phyloP scores from a whole-genome alignment of 192 early-diverging fungal species.

The Linnemannia schmuckeri region DNA sequence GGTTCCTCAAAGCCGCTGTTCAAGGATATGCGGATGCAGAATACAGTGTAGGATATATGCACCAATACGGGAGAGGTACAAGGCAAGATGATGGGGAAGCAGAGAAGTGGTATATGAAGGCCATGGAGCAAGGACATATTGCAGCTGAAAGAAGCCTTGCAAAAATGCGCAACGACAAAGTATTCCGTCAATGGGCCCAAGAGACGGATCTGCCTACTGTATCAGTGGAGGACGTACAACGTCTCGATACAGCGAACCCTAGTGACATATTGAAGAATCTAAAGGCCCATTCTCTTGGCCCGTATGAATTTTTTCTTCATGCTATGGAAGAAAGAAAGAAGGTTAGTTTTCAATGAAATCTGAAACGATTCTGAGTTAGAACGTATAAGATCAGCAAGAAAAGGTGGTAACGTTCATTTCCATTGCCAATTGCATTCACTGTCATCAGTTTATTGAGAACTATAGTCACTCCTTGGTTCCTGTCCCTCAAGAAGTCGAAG shows the following conservation, averaged over 20 bases:
- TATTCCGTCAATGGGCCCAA: neutral
- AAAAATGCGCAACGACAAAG: neutral
- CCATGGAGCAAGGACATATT: constrained; percentile 11
- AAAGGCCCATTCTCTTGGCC: neutral
- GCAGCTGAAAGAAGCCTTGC: constrained; percentile 2
- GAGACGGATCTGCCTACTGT: neutral
- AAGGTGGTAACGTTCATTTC: neutral
- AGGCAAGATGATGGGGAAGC: neutral
- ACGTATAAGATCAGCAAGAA: neutral
- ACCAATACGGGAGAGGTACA: constrained; percentile 8
- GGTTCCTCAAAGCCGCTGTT: constrained; percentile 13
- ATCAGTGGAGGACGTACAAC: neutral
- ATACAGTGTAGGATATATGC: neutral
- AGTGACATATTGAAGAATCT: neutral
- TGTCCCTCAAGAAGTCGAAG: neutral
- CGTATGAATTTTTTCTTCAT: neutral
- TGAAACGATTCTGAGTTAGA: neutral
- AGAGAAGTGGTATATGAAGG: neutral
- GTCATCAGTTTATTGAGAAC: neutral
- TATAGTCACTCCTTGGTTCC: neutral
- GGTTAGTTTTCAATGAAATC: neutral
- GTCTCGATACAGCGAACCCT: neutral
- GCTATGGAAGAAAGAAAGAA: neutral
- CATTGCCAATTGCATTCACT: neutral
- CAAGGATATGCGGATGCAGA: constrained; percentile 14